Evolutionary conservation across 2,329 filamentous ascomycete genomes (phyloP), one percentile per base, ranked within the genome.

Genomic region (Truncatella angustata): DNA sequence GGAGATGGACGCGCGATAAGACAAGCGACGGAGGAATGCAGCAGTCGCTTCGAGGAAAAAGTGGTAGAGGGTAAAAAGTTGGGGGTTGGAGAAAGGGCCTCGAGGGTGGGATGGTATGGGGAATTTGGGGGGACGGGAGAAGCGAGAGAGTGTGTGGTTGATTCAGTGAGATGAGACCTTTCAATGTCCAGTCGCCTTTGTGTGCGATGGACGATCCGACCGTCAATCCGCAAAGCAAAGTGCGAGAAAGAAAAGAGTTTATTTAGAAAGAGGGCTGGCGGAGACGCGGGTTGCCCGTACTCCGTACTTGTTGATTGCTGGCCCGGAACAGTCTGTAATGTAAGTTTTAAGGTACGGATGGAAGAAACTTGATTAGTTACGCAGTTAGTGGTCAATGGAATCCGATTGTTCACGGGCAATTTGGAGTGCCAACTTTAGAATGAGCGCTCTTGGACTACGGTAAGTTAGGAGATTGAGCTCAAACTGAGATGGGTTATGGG

Each of bases 21-120:
- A 61, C 55, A 60, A 54, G 57, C 55, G 53, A 56, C 49, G 56
- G 55, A 55, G 59, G 61, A 60, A 60, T 63, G 59, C 58, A 55
- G 56, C 51, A 47, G 39, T 55, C 52, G 46, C 23, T 52, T 54
- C 36, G 37, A 51, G 45, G 26, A 52, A 54, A 54, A 43, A 52
- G 46, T 54, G 51, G 50, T 47, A 49, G 52, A 56, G 51, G 56
- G 54, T 54, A 52, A 52, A 43, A 44, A 51, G 50, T 54, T 57
- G 47, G 57, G 58, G 51, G 56, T 45, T 57, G 57, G 54, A 54
- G 57, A 55, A 60, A 57, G 54, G 47, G 54, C 47, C 51, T 45
- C 54, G 53, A 51, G 54, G 54, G 28, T 48, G 23, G 49, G 50
- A 51, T 58, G 54, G 56, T 49, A 53, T 56, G 52, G 48, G 43